Evolutionary conservation across 148 eudicot genomes (phyloP).

Genomic region (Persicaria maculosa): DNA sequence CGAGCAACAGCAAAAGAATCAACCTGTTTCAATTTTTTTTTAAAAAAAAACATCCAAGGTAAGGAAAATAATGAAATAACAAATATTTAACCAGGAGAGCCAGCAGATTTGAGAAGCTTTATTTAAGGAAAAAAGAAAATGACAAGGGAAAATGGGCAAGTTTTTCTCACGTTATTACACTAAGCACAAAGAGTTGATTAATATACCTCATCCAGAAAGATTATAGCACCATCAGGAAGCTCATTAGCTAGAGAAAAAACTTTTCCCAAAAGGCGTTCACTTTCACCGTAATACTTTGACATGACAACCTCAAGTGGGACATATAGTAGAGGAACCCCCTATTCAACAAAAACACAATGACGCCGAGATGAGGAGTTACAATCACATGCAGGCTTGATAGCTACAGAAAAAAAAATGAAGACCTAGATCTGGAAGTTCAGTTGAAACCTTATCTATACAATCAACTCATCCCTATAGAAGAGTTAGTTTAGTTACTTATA

Average conservation of each 20-base stretch:
- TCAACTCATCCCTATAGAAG: neutral
- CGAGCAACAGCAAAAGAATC: slow-evolving; percentile 96
- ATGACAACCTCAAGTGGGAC: slow-evolving; percentile 84
- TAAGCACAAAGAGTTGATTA: neutral
- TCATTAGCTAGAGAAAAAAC: slow-evolving; percentile 92
- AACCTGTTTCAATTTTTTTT: slow-evolving; percentile 46
- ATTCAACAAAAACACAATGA: slow-evolving; percentile 13
- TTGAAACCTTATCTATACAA: neutral
- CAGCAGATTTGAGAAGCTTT: neutral
- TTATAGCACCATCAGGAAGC: slow-evolving; percentile 77
- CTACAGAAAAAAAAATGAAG: neutral
- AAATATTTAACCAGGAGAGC: neutral
- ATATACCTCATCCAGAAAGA: slow-evolving; percentile 91
- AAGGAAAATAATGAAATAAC: neutral
- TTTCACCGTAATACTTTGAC: slow-evolving; percentile 98
- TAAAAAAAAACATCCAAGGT: neutral
- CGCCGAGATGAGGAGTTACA: neutral
- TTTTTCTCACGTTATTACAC: neutral
- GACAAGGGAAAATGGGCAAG: neutral
- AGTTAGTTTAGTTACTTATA: neutral
- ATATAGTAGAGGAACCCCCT: slow-evolving; percentile 88
- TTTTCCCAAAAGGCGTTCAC: slow-evolving; percentile 85
- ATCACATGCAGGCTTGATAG: neutral
- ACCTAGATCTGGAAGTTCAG: neutral
- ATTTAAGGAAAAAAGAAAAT: neutral